These are phyloP conservation scores for Scleroderma bovista DNA, from an alignment of 768 basidiomycete genomes.

Conservation along the genomic window DNA sequence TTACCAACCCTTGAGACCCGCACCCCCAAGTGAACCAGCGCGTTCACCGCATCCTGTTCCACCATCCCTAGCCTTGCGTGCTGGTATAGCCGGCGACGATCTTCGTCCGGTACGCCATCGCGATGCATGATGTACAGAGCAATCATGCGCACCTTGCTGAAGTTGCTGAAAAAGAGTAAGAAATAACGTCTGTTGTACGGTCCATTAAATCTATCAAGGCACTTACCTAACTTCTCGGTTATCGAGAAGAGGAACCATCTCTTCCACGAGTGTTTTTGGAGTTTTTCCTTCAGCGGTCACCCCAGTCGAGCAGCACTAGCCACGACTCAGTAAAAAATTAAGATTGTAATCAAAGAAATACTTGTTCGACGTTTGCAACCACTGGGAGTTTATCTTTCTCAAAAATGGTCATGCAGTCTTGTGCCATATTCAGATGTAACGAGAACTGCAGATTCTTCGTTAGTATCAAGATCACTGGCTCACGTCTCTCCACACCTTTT, in stretches of 20 bases:
- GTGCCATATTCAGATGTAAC: conserved; percentile 93
- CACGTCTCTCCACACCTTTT: conserved; percentile 56
- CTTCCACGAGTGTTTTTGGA: conserved; percentile 93
- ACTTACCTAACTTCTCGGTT: conserved; percentile 77
- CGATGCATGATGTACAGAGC: conserved; percentile 92
- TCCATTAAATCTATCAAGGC: background rate
- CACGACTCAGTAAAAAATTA: background rate
- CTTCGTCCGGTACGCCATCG: conserved; percentile 98
- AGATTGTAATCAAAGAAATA: conserved; percentile 11
- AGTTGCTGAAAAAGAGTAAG: conserved; percentile 45
- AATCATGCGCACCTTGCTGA: conserved; percentile 93
- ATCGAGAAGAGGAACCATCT: conserved; percentile 96
- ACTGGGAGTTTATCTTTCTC: conserved; percentile 80
- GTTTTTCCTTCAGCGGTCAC: conserved; percentile 85
- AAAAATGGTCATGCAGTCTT: conserved; percentile 94
- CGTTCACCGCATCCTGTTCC: conserved; percentile 93
- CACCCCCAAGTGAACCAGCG: conserved; percentile 74
- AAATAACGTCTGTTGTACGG: too few relatives aligned
- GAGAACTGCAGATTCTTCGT: conserved; percentile 65
- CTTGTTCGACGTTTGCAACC: conserved; percentile 90
- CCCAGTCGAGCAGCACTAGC: conserved; percentile 90
- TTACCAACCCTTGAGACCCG: conserved; percentile 72
- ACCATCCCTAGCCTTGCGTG: conserved; percentile 83
- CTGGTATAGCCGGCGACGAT: conserved; percentile 89
- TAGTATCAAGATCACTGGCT: background rate